These are phyloP conservation scores for Lolium perenne DNA, from an alignment of 176 grass and related monocot species.

Conservation along the genomic window DNA sequence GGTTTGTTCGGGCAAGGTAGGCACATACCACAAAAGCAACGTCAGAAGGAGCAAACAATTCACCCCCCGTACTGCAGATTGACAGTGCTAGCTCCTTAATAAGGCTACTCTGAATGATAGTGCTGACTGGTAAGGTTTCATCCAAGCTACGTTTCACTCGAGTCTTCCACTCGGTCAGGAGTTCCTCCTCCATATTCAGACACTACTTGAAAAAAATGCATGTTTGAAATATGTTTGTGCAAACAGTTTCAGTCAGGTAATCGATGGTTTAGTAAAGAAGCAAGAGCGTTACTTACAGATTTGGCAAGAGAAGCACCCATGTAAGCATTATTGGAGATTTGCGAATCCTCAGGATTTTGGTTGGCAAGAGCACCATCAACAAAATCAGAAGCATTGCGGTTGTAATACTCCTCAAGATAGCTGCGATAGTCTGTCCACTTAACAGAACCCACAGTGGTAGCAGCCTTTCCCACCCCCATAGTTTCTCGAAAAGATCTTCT, in stretches of 20 bases:
- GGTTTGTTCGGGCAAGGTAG: not conserved
- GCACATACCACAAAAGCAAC: slow-evolving; percentile 39
- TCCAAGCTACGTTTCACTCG: rapidly evolving
- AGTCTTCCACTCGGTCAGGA: not conserved
- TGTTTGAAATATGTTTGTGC: not conserved
- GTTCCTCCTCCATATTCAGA: slow-evolving; percentile 34
- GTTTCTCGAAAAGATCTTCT: not conserved
- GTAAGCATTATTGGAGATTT: not conserved
- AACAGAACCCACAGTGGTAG: not conserved
- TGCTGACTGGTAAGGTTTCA: not conserved
- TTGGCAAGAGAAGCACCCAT: not conserved
- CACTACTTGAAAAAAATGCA: not conserved
- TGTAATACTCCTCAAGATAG: slow-evolving; percentile 12
- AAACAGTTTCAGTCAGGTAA: not conserved
- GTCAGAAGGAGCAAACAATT: not conserved
- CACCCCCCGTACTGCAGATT: not conserved
- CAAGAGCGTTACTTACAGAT: not conserved
- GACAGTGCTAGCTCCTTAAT: not conserved
- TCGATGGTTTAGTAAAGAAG: not conserved
- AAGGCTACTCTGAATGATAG: slow-evolving; percentile 11
- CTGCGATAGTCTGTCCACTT: not conserved
- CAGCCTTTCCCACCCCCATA: slow-evolving; percentile 19
- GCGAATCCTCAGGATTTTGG: not conserved
- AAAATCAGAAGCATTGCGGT: not conserved
- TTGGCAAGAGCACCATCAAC: not conserved